These are phyloP conservation scores for Sporothrix pseudoabietina DNA, from an alignment of 2,329 filamentous ascomycete genomes.

Conservation along the genomic window DNA sequence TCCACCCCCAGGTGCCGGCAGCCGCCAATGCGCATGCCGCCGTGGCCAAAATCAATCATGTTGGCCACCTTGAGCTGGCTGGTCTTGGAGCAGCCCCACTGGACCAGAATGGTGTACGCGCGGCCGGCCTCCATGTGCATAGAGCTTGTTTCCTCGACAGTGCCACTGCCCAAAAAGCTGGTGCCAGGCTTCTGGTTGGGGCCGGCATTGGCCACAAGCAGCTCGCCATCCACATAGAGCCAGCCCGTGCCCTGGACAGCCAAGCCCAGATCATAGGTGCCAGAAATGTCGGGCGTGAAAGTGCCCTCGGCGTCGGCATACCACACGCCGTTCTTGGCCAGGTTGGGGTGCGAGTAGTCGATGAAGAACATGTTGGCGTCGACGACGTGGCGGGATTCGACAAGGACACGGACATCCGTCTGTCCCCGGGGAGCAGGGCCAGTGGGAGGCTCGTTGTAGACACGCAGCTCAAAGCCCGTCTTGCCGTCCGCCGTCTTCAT, in stretches of 20 bases:
- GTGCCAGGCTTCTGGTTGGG: conserved; percentile 40
- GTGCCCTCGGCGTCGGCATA: conserved; percentile 45
- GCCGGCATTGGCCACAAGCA: conserved; percentile 42
- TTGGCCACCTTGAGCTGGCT: conserved; percentile 25
- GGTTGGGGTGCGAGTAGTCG: conserved; percentile 51
- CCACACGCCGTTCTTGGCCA: conserved; percentile 40
- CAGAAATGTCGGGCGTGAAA: conserved; percentile 39
- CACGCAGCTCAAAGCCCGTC: conserved; percentile 27
- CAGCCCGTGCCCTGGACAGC: conserved; percentile 41
- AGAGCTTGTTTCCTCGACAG: conserved; percentile 40
- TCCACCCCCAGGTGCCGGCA: conserved; percentile 28
- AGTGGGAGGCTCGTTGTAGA: conserved; percentile 30
- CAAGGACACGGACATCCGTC: neutral
- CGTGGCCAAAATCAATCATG: conserved; percentile 51
- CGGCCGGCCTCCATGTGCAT: conserved; percentile 38
- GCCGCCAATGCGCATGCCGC: conserved; percentile 44
- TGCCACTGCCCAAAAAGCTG: conserved; percentile 41
- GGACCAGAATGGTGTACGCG: conserved; percentile 40
- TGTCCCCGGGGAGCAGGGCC: neutral
- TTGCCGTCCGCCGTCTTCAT: conserved; percentile 26
- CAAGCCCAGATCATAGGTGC: conserved; percentile 41
- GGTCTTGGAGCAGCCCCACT: conserved; percentile 33
- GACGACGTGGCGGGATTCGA: conserved; percentile 48
- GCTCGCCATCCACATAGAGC: conserved; percentile 42
- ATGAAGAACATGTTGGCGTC: conserved; percentile 49